phyloP scores from a whole-genome alignment of 164 flowering plant genomes.

The Tetrastigma voinierianum region DNA sequence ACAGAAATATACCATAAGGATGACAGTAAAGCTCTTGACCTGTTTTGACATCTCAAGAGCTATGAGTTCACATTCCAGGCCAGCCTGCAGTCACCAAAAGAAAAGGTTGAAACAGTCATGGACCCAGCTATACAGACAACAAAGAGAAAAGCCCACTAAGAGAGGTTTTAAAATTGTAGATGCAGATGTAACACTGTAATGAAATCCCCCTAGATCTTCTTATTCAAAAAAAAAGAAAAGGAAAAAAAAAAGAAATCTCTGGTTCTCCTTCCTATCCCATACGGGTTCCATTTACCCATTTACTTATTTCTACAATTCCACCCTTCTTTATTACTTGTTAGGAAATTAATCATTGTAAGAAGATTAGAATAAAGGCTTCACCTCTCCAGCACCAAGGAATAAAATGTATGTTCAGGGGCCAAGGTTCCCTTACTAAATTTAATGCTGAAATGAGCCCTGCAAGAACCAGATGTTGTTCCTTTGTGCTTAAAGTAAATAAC shows the following conservation, averaged over 20 bases:
- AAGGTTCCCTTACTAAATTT: slow-evolving; percentile 38
- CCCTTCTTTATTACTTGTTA: too few species aligned
- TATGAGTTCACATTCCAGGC: slow-evolving; percentile 60
- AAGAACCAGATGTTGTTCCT: slow-evolving; percentile 42
- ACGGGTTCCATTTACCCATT: too few species aligned
- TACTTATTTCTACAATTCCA: too few species aligned
- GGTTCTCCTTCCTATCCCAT: too few species aligned
- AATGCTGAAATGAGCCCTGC: slow-evolving; percentile 45
- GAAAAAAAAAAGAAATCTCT: too few species aligned
- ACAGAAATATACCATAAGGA: not conserved
- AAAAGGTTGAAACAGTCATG: not conserved
- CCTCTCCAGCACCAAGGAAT: slow-evolving; percentile 61
- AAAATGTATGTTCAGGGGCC: slow-evolving; percentile 43
- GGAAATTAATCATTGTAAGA: not conserved
- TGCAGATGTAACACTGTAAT: too few species aligned
- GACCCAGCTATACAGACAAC: not conserved
- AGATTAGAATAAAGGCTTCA: not conserved
- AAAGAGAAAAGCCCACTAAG: not conserved
- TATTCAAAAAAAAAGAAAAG: too few species aligned
- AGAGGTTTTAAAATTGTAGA: not conserved
- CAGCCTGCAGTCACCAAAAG: slow-evolving; percentile 39
- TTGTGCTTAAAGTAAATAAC: slow-evolving; percentile 3
- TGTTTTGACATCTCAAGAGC: slow-evolving; percentile 58
- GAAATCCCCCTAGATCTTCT: too few species aligned
- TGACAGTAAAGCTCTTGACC: slow-evolving; percentile 21